Evolutionary conservation across 805 yeast species (phyloP).

Genomic region (Yarrowia sp.): DNA sequence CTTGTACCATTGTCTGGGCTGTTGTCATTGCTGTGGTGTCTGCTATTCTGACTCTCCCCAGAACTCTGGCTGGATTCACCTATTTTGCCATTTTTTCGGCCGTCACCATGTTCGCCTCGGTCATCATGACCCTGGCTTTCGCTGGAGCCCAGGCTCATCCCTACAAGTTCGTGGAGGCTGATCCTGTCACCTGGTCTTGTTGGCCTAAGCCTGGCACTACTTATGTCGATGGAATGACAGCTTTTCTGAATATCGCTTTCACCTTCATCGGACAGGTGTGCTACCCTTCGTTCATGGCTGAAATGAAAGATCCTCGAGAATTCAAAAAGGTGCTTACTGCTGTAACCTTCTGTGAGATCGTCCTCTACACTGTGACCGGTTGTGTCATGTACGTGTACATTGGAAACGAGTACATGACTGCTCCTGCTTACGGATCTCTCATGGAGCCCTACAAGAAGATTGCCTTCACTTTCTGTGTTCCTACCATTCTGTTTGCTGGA

Average conservation of each 20-base stretch:
- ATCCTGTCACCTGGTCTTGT: conserved; percentile 46
- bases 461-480: conserved; percentile 60
- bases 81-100: conserved; percentile 54
- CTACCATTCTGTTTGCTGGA: conserved; percentile 57
- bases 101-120: conserved; percentile 56
- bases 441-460: conserved; percentile 49
- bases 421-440: conserved; percentile 60
- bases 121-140: conserved; percentile 51
- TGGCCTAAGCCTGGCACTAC: conserved; percentile 56
- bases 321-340: conserved; percentile 55
- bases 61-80: conserved; percentile 56
- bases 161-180: conserved; percentile 40
- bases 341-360: conserved; percentile 52
- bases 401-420: conserved; percentile 51
- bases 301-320: conserved; percentile 57
- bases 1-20: conserved; percentile 54
- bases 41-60: conserved; percentile 52
- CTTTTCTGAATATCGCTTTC: conserved; percentile 57
- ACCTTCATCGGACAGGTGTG: conserved; percentile 65
- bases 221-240: conserved; percentile 54
- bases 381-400: conserved; percentile 57
- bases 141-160: conserved; percentile 56
- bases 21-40: conserved; percentile 52
- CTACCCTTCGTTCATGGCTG: conserved; percentile 60
- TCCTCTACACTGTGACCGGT: conserved; percentile 55